phyloP scores from a whole-genome alignment of 495 filamentous ascomycete species.

The Cercophora samala region DNA sequence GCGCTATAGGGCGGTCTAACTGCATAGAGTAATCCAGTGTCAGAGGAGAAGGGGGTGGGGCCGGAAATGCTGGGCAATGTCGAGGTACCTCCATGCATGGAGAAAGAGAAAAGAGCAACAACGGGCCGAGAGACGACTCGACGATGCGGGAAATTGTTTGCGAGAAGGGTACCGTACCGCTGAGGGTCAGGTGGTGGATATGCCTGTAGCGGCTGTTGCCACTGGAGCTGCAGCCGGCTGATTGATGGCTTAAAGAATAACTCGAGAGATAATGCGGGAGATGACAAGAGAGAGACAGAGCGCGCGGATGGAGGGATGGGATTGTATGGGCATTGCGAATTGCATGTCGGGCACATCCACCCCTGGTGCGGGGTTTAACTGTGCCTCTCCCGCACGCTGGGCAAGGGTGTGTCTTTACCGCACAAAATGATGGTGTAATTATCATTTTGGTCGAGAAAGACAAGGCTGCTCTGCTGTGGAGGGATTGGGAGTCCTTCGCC shows the following conservation, averaged over 20 bases:
- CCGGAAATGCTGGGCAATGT: neutral
- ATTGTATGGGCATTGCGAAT: conserved; percentile 1
- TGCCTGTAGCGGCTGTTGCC: neutral
- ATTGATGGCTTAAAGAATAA: neutral
- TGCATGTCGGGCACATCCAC: conserved; percentile 6
- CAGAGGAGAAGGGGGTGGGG: neutral
- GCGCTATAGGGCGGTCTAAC: conserved; percentile 2
- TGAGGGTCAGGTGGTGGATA: neutral
- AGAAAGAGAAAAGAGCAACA: conserved; percentile 2
- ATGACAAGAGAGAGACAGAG: neutral
- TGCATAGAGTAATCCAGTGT: neutral
- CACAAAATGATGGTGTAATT: neutral
- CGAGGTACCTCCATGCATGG: conserved; percentile 3
- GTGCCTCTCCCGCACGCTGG: neutral
- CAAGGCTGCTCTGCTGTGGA: neutral
- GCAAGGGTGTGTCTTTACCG: neutral
- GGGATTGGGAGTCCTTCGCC: neutral
- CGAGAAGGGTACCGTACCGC: neutral
- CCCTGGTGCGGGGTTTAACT: neutral
- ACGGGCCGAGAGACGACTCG: conserved; percentile 15
- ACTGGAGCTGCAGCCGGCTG: neutral
- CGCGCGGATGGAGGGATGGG: neutral
- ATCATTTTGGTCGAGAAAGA: neutral
- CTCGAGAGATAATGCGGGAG: neutral
- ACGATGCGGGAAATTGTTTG: conserved; percentile 2